Evolutionary conservation across 306 rosid genomes (phyloP).

Genomic region (Prunus davidiana): DNA sequence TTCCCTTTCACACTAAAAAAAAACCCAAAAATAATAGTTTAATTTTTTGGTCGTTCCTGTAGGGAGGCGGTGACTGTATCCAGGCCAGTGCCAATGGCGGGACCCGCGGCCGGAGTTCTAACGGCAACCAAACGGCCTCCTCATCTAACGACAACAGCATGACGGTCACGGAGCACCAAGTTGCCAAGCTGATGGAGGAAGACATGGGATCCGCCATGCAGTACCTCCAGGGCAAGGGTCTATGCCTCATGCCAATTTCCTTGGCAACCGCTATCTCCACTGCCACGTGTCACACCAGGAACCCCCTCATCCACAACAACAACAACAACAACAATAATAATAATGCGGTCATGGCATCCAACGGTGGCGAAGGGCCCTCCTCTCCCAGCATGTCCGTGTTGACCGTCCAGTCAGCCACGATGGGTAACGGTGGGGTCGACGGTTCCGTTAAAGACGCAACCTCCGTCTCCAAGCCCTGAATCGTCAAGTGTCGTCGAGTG

Average conservation of each 20-base stretch:
- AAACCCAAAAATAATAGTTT: background rate
- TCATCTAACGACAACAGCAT: constrained; percentile 59
- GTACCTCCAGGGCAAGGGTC: constrained; percentile 91
- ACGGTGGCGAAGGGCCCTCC: constrained; percentile 72
- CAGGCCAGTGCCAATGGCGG: constrained; percentile 43
- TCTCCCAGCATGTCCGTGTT: constrained; percentile 84
- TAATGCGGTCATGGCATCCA: constrained; percentile 29
- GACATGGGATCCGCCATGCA: constrained; percentile 99
- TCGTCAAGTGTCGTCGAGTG: constrained; percentile 1
- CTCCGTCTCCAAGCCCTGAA: constrained; percentile 76
- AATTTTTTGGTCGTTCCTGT: constrained; percentile 19
- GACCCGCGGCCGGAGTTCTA: constrained; percentile 22
- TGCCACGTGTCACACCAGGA: constrained; percentile 77
- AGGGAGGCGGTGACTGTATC: constrained; percentile 78
- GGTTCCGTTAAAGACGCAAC: constrained; percentile 58
- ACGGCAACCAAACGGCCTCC: constrained; percentile 43
- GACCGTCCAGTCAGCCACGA: constrained; percentile 65
- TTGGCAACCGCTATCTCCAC: constrained; percentile 88
- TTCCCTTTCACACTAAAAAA: background rate
- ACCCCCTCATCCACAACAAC: constrained; percentile 35
- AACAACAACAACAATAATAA: background rate
- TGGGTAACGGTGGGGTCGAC: constrained; percentile 44
- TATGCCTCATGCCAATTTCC: constrained; percentile 97
- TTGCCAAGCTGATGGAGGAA: constrained; percentile 90
- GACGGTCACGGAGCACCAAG: constrained; percentile 87